Base-by-base conservation (phyloP, 2,329 filamentous ascomycete genomes). In the Trichophyton schoenleinii region DNA sequence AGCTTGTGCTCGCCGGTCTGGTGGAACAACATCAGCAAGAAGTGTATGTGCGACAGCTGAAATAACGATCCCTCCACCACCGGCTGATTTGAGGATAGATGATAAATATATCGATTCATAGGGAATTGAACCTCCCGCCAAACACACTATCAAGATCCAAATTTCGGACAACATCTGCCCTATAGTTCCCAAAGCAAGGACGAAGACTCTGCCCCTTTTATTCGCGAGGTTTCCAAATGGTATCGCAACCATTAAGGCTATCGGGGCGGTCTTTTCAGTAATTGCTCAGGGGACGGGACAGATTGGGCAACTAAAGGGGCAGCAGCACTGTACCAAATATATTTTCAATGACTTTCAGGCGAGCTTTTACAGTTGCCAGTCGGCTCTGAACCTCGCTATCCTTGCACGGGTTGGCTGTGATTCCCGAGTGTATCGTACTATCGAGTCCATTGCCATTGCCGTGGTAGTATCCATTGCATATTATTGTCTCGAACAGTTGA, bases 231-330 rank as follows among this genome's bases (percentile, higher is more conserved):
- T 25, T 4, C 58, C 58, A 46, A 59, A 49, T 18, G 58, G 58
- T n/a, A 59, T 59, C 7, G 58, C 58, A 48, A 59, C 42, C 15
- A 59, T 34, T 20, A 59, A 59, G 28, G 58, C 58, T 59, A 18
- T 7, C 8, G n/a, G 28, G 2, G 4, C 6, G 13, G 6, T n/a
- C 3, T 49, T 48, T 48, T 41, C 58, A 59, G 9, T 31, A 15
- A 3, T 15, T 48, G 4, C 3, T 11, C 18, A 22, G 4, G 15
- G 41, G 15, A n/a, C 41, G 15, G 41, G 15, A n/a, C 41, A 48
- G 9, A n/a, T 46, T 46, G n/a, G 13, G n/a, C 3, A 8, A n/a
- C 4, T n/a, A 31, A 3, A 18, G 20, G 38, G 36, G 20, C 9
- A 13, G 11, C 20, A 46, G 3, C 3, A 42, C 18, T 9, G 41